Conservation (phyloP, 176 grass and related monocot species). For the Bromus sterilis region DNA sequence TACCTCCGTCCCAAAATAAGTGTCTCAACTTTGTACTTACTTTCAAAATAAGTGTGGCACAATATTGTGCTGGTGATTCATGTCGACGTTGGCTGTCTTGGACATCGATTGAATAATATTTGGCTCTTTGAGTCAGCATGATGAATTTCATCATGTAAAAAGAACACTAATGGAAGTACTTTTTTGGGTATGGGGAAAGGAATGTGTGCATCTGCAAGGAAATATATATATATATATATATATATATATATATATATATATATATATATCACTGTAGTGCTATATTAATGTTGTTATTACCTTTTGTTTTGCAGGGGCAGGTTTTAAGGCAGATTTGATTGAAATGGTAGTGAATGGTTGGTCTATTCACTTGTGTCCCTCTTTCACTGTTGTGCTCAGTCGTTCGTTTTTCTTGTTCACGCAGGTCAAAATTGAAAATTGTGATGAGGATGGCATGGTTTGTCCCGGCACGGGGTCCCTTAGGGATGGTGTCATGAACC, state of each 20-base stretch:
- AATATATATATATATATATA: neutral
- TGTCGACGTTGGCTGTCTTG: neutral
- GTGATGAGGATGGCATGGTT: neutral
- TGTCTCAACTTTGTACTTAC: too few species aligned
- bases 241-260: too few species aligned
- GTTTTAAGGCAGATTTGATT: neutral
- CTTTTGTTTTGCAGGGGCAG: neutral
- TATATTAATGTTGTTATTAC: neutral
- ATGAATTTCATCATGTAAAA: neutral
- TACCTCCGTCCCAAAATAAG: too few species aligned
- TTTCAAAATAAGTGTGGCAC: too few species aligned
- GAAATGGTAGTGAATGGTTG: neutral
- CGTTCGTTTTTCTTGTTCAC: neutral
- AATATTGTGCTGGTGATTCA: neutral
- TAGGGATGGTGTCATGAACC: neutral
- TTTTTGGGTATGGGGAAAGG: neutral
- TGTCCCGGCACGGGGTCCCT: neutral
- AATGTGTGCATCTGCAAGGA: neutral
- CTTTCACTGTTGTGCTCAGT: neutral
- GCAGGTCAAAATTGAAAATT: conserved; percentile 78
- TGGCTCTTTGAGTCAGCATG: neutral
- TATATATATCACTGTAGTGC: neutral
- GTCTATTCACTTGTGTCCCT: neutral
- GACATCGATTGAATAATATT: neutral
- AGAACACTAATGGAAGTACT: neutral